A percentile compares a stretch with the other conserved stretches of the same genome.
Conservation (phyloP, 2,329 filamentous ascomycete genomes). For the Cordyceps militaris region DNA sequence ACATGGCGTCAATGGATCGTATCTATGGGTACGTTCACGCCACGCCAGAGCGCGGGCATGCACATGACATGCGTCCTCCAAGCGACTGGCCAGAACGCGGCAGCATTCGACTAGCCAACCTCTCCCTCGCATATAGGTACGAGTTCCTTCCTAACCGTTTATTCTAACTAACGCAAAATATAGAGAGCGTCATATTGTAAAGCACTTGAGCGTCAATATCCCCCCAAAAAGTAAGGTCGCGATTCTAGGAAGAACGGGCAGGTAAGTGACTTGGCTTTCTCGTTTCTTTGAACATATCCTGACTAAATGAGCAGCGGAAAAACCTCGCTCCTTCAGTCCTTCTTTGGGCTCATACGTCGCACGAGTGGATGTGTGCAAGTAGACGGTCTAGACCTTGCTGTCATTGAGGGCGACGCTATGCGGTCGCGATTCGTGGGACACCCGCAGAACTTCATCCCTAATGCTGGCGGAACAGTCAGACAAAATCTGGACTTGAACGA, state of each 20-base stretch:
- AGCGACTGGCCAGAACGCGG: not conserved
- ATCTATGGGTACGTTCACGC: not conserved
- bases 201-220: not conserved
- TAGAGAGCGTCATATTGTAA: not conserved
- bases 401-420: not conserved
- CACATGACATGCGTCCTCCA: not conserved
- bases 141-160: not conserved
- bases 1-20: constrained; percentile 3
- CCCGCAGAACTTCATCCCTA: not conserved
- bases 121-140: not conserved
- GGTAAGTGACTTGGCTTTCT: not conserved
- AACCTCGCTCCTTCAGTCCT: constrained; percentile 1
- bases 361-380: not conserved
- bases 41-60: not conserved
- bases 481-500: not conserved
- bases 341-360: constrained; percentile 1
- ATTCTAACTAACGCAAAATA: not conserved
- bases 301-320: not conserved
- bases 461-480: not conserved
- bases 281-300: not conserved
- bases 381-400: not conserved
- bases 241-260: constrained; percentile 4
- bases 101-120: not conserved
- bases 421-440: not conserved
- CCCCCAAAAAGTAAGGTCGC: not conserved